phyloP scores from a whole-genome alignment of 768 basidiomycete genomes.

The Nidula microcarpa region DNA sequence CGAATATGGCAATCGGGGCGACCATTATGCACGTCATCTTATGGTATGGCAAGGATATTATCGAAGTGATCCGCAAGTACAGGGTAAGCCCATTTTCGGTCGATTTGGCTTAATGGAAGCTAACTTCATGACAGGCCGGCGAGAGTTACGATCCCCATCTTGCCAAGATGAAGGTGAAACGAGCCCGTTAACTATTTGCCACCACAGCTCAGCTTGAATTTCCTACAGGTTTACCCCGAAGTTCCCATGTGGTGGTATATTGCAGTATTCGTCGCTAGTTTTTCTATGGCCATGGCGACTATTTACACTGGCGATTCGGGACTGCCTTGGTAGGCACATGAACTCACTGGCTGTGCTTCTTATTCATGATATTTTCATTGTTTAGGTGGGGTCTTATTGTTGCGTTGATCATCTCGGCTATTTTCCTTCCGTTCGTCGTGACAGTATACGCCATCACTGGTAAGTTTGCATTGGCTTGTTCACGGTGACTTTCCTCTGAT shows the following conservation, averaged over 20 bases:
- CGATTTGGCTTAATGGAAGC: too few relatives aligned
- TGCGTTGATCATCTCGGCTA: constrained; percentile 42
- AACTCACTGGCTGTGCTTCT: not conserved
- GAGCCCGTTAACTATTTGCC: too few relatives aligned
- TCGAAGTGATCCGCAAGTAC: constrained; percentile 35
- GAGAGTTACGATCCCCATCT: constrained; percentile 51
- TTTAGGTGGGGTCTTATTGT: constrained; percentile 49
- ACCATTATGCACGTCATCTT: constrained; percentile 50
- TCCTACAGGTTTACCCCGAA: constrained; percentile 26
- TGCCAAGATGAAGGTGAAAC: constrained; percentile 47
- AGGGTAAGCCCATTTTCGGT: too few relatives aligned
- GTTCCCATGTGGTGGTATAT: constrained; percentile 54
- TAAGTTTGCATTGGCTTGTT: too few relatives aligned
- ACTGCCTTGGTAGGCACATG: constrained; percentile 42
- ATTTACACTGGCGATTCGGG: constrained; percentile 51
- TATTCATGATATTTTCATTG: not conserved
- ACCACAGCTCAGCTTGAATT: constrained; percentile 3
- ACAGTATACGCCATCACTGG: constrained; percentile 52
- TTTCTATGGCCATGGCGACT: constrained; percentile 51
- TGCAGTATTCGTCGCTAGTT: constrained; percentile 34
- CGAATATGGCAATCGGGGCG: constrained; percentile 37
- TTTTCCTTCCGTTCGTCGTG: constrained; percentile 50
- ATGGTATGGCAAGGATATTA: constrained; percentile 52
- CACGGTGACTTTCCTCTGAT: too few relatives aligned
- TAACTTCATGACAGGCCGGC: too few relatives aligned